phyloP scores from a whole-genome alignment of 495 filamentous ascomycete genomes.

The Hapsidospora chrysogenum region DNA sequence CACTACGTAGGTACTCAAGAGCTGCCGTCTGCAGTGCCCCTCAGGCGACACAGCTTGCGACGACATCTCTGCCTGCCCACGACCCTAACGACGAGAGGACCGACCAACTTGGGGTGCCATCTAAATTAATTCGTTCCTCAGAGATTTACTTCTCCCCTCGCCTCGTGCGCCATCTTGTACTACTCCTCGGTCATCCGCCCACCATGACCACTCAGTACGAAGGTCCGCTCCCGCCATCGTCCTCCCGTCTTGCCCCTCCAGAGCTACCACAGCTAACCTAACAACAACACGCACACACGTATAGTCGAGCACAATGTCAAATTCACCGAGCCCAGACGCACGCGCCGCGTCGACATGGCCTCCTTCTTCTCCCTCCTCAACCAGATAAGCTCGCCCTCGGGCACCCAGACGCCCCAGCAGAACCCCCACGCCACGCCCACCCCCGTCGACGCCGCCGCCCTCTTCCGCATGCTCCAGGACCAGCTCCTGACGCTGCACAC shows the following conservation, averaged over 20 bases:
- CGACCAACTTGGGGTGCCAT: too few relatives aligned
- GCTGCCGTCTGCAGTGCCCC: too few relatives aligned
- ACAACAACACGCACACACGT: conserved; percentile 4
- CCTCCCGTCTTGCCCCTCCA: too few relatives aligned
- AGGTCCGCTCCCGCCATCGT: conserved; percentile 1
- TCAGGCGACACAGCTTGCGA: conserved; percentile 1
- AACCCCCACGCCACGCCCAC: conserved; percentile 53
- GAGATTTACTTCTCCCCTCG: not conserved
- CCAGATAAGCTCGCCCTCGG: conserved; percentile 36
- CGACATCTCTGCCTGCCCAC: conserved; percentile 3
- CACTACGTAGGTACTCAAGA: too few relatives aligned
- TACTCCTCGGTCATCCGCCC: not conserved
- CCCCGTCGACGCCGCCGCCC: conserved; percentile 53
- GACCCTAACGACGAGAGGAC: too few relatives aligned
- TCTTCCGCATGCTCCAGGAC: conserved; percentile 34
- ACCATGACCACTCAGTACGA: conserved; percentile 5
- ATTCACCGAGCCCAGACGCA: conserved; percentile 17
- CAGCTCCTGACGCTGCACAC: conserved; percentile 23
- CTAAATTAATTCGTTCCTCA: not conserved
- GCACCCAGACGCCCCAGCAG: conserved; percentile 14
- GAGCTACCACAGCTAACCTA: not conserved
- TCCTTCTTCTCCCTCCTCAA: conserved; percentile 70
- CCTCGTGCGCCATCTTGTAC: not conserved
- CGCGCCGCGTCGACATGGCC: conserved; percentile 65
- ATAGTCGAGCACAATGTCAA: conserved; percentile 83